Base-by-base conservation (phyloP, 805 yeast genomes). In the Ogataea pilisensis region DNA sequence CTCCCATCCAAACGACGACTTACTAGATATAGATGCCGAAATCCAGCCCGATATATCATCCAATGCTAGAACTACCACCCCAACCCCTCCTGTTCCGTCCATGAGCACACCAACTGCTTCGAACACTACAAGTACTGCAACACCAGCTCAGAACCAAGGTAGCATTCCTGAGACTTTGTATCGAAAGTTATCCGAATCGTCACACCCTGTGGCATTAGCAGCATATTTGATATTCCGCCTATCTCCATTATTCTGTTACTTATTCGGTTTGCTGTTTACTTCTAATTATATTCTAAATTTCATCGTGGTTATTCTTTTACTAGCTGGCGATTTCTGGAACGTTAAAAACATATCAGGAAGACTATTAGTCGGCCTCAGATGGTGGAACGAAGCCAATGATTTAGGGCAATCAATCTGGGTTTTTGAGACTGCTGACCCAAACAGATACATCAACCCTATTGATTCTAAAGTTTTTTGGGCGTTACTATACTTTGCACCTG, bases 301-400 rank as follows among this genome's bases (percentile, higher is more conserved):
- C 69, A 89, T 91, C 13, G 60, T 80, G 5, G 80, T 88, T 18
- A 78, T 90, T 2, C 66, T 93, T 14, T 65, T 89, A 16, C 71
- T 87, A 17, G 85, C 96, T 0, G 87, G 88, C 1, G 99, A 91
- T 61, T 91, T 91, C 57, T 91, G 97, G 95, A 84, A 86, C 57
- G 80, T 87, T 19, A 93, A 91, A 58, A 91, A 91, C 62, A 85
- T 91, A 20, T 72, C 95, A 17, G 99, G 99, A 1, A 69, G 98
- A 43, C 73, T 87, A 42, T 64, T 91, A 41, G 97, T 93, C 4
- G 98, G 97, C 0, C 70, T 93, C 48, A 73, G 95, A 49, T 91
- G 99, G 99, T 91, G 98, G 96, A 93, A 91, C 59, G 97, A 91
- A 58, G 72, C 89, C 0, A 69, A 74, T 22, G 69, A 66, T 16